Percentiles rank a stretch among this genome's conserved stretches.
phyloP scores from a whole-genome alignment of 768 basidiomycete species.

The Cyclocybe cylindracea region DNA sequence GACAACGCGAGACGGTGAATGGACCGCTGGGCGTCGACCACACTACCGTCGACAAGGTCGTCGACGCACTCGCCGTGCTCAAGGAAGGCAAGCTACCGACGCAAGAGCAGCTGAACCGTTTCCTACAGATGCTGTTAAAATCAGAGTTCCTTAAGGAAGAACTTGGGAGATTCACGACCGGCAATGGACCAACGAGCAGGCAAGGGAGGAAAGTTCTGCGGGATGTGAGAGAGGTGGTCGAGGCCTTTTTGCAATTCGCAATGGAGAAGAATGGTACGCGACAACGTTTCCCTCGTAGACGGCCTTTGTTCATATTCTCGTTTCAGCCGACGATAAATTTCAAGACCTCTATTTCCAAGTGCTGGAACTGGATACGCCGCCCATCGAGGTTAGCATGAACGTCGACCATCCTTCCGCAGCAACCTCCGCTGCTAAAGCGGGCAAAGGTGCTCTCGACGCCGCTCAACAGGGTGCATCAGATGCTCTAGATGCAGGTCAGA shows the following conservation, averaged over 20 bases:
- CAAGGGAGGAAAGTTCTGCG: slow-evolving; percentile 27
- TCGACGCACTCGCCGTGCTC: slow-evolving; percentile 34
- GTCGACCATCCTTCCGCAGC: slow-evolving; percentile 13
- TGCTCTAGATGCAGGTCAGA: slow-evolving; percentile 16
- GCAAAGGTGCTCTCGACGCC: slow-evolving; percentile 12
- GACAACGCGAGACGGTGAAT: background rate
- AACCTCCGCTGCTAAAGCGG: slow-evolving; percentile 14
- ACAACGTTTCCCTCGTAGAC: background rate
- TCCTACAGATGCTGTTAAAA: slow-evolving; percentile 24
- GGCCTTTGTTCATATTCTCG: background rate
- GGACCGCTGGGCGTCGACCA: background rate
- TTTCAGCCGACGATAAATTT: slow-evolving; percentile 34
- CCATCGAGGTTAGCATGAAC: slow-evolving; percentile 17
- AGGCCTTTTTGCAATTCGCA: slow-evolving; percentile 33
- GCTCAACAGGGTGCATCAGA: slow-evolving; percentile 9
- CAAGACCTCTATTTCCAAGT: slow-evolving; percentile 37
- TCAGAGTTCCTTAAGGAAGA: slow-evolving; percentile 27
- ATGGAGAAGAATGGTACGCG: slow-evolving; percentile 39
- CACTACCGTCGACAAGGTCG: slow-evolving; percentile 28
- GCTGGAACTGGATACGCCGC: slow-evolving; percentile 16
- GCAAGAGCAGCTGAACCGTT: slow-evolving; percentile 31
- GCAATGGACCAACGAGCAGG: slow-evolving; percentile 28
- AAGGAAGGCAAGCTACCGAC: slow-evolving; percentile 41
- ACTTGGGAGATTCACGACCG: slow-evolving; percentile 3
- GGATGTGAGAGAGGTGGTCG: slow-evolving; percentile 28